Evolutionary conservation across 78 protist genomes (phyloP).

Genomic region (Dictyostelium firmibasis): DNA sequence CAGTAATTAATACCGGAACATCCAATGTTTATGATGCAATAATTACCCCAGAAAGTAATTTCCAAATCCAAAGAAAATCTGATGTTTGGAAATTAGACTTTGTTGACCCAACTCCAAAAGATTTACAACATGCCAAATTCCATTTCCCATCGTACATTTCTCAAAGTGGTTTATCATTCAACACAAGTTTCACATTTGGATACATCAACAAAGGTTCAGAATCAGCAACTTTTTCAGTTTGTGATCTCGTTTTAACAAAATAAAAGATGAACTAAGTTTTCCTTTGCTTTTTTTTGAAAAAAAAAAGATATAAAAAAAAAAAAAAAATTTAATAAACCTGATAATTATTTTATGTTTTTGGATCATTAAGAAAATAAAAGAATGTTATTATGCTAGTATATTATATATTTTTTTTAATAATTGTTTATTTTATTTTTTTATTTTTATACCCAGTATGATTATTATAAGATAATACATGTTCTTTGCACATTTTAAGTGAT

Average conservation of each 20-base stretch:
- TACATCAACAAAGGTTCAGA: not conserved
- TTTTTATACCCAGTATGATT: not conserved
- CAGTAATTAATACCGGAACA: not conserved
- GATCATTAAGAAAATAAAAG: no score
- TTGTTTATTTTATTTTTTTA: not conserved
- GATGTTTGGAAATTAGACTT: not conserved
- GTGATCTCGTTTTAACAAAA: not conserved
- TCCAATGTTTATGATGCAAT: not conserved
- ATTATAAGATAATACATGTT: not conserved
- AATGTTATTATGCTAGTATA: no score
- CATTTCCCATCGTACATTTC: not conserved
- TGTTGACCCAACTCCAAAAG: not conserved
- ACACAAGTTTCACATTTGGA: not conserved
- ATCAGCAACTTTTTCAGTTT: not conserved
- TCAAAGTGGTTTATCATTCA: not conserved
- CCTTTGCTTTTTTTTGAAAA: not conserved
- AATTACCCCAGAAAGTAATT: not conserved
- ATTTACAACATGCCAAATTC: not conserved
- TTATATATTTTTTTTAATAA: not conserved
- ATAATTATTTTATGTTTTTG: no score
- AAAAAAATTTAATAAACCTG: no score
- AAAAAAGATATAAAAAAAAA: no score
- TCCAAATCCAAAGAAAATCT: not conserved
- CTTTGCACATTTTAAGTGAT: not conserved
- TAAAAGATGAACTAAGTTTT: no score